Conservation (phyloP, 257 asterid species). For the Perilla frutescens region DNA sequence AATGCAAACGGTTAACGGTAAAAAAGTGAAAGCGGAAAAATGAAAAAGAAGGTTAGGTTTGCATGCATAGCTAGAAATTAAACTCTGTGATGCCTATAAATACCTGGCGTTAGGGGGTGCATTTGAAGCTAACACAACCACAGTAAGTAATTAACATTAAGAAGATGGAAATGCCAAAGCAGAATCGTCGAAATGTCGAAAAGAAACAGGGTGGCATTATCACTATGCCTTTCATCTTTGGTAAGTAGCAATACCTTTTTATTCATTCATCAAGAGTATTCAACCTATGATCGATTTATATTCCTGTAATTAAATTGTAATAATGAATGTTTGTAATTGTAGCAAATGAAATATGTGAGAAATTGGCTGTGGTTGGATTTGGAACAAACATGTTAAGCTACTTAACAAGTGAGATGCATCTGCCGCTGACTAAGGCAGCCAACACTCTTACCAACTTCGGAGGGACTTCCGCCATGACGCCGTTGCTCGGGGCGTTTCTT, state of each 20-base stretch:
- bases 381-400: slow-evolving; percentile 77
- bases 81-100: slow-evolving; percentile 53
- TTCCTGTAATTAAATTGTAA: too few relatives aligned
- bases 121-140: slow-evolving; percentile 27
- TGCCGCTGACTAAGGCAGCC: slow-evolving; percentile 85
- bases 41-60: slow-evolving; percentile 5
- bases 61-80: not conserved
- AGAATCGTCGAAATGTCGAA: slow-evolving; percentile 32
- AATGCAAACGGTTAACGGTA: not conserved
- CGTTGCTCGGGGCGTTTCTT: slow-evolving; percentile 73
- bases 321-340: slow-evolving; percentile 13
- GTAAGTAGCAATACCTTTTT: slow-evolving; percentile 14
- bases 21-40: not conserved
- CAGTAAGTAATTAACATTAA: slow-evolving; percentile 12
- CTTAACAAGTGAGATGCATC: slow-evolving; percentile 67
- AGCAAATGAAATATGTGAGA: slow-evolving; percentile 89
- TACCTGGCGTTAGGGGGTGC: slow-evolving; percentile 26
- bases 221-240: slow-evolving; percentile 93
- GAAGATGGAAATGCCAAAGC: slow-evolving; percentile 45
- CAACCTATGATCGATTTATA: not conserved
- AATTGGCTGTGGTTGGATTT: slow-evolving; percentile 89
- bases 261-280: too few relatives aligned
- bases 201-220: slow-evolving; percentile 73
- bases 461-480: slow-evolving; percentile 86
- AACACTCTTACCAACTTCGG: slow-evolving; percentile 83